Base-by-base conservation (phyloP, 73 alveolate species). In the Blepharisma japonicum region DNA sequence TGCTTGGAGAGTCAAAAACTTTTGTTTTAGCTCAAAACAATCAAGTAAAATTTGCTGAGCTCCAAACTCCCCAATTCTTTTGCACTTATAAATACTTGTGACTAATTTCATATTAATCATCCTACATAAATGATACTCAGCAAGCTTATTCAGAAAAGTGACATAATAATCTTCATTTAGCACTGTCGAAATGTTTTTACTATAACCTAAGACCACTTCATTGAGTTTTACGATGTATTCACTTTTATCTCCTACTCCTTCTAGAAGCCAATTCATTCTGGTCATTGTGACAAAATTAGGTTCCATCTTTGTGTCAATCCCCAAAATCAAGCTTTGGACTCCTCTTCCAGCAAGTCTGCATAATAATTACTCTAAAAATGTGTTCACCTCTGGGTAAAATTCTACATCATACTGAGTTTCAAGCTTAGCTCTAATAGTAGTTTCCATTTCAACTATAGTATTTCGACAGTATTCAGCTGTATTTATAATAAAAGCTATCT, bases 21-120 rank as follows among this genome's bases (percentile, higher is more conserved):
- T 78, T 6, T 66, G 50, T 54, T 76, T 77, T 0, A 67, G 71
- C 38, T 77, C 89, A 21, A 55, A 42, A 23, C 83, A 23, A 32
- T 83, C 90, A 0, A 83, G 78, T 49, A 23, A 71, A 68, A 49
- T 45, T 51, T 83, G 82, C 50, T 83, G 82, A 9, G 90, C 83
- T 18, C 86, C 77, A 2, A 39, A 51, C 50, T 78, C 86, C 18
- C 72, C 54, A 49, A 80, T 77, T 47, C 77, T 78, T 56, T 83
- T 83, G 56, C 83, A 27, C 56, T 83, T 78, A 71, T 77, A 83
- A 38, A 83, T 51, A 7, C 47, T 68, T n/a, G 55, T 50, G 70
- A 77, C 61, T 55, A 77, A 83, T 51, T 55, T 38, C 78, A 56
- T 21, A 6, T 71, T 56, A 18, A 77, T 61, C 50, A 23, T 23